Conservation (phyloP, 768 basidiomycete genomes). For the Trametes punicea region DNA sequence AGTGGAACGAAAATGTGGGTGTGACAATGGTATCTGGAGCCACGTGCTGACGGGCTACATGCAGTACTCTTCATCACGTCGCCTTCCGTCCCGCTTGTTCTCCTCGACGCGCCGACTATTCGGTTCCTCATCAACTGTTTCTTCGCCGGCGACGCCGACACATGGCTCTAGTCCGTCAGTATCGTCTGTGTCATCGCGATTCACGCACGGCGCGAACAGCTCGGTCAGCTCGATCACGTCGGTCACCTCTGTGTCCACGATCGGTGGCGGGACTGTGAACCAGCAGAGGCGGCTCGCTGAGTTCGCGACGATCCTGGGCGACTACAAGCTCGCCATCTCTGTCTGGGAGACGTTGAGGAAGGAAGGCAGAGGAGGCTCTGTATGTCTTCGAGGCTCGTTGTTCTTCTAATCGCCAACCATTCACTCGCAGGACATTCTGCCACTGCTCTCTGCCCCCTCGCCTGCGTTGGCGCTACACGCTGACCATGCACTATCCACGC, state of each 20-base stretch:
- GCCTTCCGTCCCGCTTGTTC: constrained; percentile 82
- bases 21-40: not conserved
- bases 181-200: constrained; percentile 28
- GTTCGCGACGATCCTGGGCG: constrained; percentile 89
- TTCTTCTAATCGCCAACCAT: not conserved
- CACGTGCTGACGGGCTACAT: not conserved
- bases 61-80: constrained; percentile 69
- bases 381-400: constrained; percentile 38
- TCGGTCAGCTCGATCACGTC: constrained; percentile 33
- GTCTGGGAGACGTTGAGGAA: constrained; percentile 89
- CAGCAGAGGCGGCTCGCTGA: constrained; percentile 90
- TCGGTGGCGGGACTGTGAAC: constrained; percentile 42
- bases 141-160: constrained; percentile 36
- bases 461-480: constrained; percentile 58
- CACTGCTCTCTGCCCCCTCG: constrained; percentile 66
- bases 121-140: constrained; percentile 47
- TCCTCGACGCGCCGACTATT: constrained; percentile 83
- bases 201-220: constrained; percentile 27
- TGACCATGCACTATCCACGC: constrained; percentile 51
- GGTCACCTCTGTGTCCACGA: constrained; percentile 21
- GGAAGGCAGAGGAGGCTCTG: constrained; percentile 84
- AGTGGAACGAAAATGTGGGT: constrained; percentile 87
- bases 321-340: constrained; percentile 75
- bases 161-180: constrained; percentile 38
- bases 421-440: constrained; percentile 69